Evolutionary conservation across 306 rosid species (phyloP).

Genomic region (Ceratonia siliqua): DNA sequence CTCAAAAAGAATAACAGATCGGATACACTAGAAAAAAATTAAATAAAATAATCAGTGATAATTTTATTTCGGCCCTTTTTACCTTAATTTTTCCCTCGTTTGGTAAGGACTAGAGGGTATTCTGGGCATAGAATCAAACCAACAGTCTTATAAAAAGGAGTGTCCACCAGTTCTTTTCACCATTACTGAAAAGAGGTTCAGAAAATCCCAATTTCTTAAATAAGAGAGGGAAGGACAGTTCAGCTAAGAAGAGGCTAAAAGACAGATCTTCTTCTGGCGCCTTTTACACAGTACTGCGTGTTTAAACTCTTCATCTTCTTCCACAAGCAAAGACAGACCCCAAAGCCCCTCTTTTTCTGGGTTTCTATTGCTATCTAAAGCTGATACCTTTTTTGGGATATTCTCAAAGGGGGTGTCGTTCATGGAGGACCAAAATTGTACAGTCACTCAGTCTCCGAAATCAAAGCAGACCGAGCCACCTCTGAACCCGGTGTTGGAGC

Average conservation of each 20-base stretch:
- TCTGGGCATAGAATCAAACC: background rate
- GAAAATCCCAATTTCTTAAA: constrained; percentile 26
- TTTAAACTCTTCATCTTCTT: constrained; percentile 15
- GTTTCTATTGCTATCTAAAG: background rate
- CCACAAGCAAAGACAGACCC: background rate
- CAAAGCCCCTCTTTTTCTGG: background rate
- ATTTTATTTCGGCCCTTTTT: constrained; percentile 32
- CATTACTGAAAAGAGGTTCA: constrained; percentile 4
- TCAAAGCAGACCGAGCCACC: background rate
- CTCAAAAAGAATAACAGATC: constrained; percentile 30
- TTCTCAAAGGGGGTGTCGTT: constrained; percentile 11
- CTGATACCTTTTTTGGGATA: background rate
- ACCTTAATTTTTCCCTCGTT: background rate
- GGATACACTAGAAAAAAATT: background rate
- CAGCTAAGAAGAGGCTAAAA: background rate
- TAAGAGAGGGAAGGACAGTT: constrained; percentile 2
- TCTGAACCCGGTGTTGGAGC: background rate
- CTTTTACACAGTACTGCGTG: constrained; percentile 1
- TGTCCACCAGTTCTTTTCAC: constrained; percentile 19
- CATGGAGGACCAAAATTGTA: constrained; percentile 34
- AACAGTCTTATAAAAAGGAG: background rate
- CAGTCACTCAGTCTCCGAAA: background rate
- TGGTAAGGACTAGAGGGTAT: background rate
- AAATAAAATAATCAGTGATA: constrained; percentile 18
- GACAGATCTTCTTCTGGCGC: constrained; percentile 13